Base-by-base conservation (phyloP, 2,329 filamentous ascomycete genomes). In the Dactylonectria macrodidyma region DNA sequence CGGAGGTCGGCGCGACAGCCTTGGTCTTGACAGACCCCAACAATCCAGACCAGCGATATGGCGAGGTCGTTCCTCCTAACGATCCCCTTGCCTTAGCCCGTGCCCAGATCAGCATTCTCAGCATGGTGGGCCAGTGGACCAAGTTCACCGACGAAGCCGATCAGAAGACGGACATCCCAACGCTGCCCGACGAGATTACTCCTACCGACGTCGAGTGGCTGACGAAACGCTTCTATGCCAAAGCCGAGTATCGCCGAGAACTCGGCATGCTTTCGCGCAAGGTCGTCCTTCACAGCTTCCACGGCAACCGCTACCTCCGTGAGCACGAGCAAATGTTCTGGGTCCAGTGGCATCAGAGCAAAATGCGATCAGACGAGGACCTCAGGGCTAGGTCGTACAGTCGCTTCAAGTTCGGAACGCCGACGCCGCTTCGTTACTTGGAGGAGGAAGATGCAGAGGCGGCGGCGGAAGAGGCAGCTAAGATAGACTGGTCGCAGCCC, bases 81-180 rank as follows among this genome's bases (percentile, higher is more conserved):
- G 60, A 71, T 36, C 62, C 70, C 5, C 59, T 71, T 30, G 68
- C 68, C 22, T 44, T 71, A 19, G 70, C 66, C 14, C 66, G 70
- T 8, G 68, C 68, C 14, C 68, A 71, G 11, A 44, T 71, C 7
- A 65, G 54, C 10, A 71, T 71, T n/a, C 55, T 71, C 2, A 59
- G 68, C 22, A 71, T 71, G 70, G 66, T 71, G 7, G 70, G 70
- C 7, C 68, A 41, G n/a, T 71, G 68, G 70, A 62, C 55, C 6
- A 51, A 67, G 30, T 72, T 71, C 19, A 72, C 66, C 0, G 68
- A 67, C n/a, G 47, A 62, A 19, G 51, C 59, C 46, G 51, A 38
- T 5, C 33, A 66, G 9, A 57, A 65, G 10, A 41, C 26, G 26
- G 26, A 66, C 6, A 6, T 46, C 1, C 58, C 58, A 2, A 60